A percentile compares a stretch with the other conserved stretches of the same genome.
phyloP scores from a whole-genome alignment of 768 basidiomycete species.

The Cytidiella melzeri region DNA sequence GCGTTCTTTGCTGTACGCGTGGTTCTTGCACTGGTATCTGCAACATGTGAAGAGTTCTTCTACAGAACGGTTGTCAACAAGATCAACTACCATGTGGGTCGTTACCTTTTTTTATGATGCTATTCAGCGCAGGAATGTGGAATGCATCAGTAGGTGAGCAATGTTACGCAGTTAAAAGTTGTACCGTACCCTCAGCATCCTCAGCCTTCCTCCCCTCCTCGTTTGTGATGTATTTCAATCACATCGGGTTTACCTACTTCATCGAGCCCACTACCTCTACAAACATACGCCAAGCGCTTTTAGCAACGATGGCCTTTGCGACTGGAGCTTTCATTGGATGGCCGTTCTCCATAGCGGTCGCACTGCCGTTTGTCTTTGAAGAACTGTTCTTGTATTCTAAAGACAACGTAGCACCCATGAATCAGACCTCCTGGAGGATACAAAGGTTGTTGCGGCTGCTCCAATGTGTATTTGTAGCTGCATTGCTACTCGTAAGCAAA shows the following conservation, averaged over 20 bases:
- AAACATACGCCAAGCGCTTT: slow-evolving; percentile 51
- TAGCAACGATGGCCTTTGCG: slow-evolving; percentile 68
- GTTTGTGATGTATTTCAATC: slow-evolving; percentile 88
- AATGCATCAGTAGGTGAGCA: slow-evolving; percentile 73
- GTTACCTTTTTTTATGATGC: slow-evolving; percentile 87
- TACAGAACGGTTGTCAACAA: slow-evolving; percentile 76
- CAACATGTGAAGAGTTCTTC: slow-evolving; percentile 73
- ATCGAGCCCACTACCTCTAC: slow-evolving; percentile 49
- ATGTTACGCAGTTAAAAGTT: background rate
- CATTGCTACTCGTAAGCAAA: slow-evolving; percentile 55
- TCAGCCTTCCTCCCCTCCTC: slow-evolving; percentile 91
- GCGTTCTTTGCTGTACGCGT: slow-evolving; percentile 89
- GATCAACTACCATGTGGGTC: slow-evolving; percentile 83
- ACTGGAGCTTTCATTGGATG: slow-evolving; percentile 87
- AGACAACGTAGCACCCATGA: slow-evolving; percentile 50
- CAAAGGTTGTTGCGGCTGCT: slow-evolving; percentile 55
- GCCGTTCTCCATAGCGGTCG: slow-evolving; percentile 90
- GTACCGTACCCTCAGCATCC: slow-evolving; percentile 8
- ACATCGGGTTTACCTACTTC: slow-evolving; percentile 70
- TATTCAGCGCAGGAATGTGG: slow-evolving; percentile 94
- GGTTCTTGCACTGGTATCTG: slow-evolving; percentile 64
- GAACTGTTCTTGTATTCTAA: slow-evolving; percentile 76
- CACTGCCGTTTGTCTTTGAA: slow-evolving; percentile 86
- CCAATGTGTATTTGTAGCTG: slow-evolving; percentile 45
- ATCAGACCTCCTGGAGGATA: slow-evolving; percentile 47